A percentile compares a stretch with the other conserved stretches of the same genome.
Conservation (phyloP, 768 basidiomycete genomes). For the Auricularia sp. region DNA sequence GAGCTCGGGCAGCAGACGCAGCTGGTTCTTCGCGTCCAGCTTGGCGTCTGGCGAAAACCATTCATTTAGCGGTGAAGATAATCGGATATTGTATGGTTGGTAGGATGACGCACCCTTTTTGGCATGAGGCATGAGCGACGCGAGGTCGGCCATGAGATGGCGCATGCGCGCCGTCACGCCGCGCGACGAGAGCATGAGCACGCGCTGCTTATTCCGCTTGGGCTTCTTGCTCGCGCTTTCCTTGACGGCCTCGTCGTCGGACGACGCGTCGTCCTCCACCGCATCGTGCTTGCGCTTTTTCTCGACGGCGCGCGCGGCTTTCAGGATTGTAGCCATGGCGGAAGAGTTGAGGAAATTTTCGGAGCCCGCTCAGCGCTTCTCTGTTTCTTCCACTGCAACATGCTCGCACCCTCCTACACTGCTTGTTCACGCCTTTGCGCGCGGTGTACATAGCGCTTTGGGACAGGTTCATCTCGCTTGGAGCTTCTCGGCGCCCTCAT, state of each 20-base stretch:
- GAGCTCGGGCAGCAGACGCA: constrained; percentile 87
- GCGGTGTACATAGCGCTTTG: too few relatives aligned
- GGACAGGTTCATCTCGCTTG: too few relatives aligned
- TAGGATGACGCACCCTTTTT: constrained; percentile 67
- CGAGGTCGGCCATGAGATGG: constrained; percentile 92
- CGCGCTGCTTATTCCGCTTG: constrained; percentile 89
- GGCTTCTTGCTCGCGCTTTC: constrained; percentile 29
- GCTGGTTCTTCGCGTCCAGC: constrained; percentile 91
- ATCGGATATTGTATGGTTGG: too few relatives aligned
- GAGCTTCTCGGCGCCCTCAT: too few relatives aligned
- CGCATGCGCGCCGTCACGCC: constrained; percentile 95
- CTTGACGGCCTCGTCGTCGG: constrained; percentile 24
- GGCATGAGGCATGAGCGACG: constrained; percentile 81
- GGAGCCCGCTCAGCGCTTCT: too few relatives aligned
- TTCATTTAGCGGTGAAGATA: neutral
- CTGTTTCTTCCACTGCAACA: too few relatives aligned
- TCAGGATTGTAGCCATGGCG: neutral
- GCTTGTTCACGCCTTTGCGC: too few relatives aligned
- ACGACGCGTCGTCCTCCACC: constrained; percentile 41
- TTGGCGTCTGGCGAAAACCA: constrained; percentile 64
- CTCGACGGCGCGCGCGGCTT: constrained; percentile 4
- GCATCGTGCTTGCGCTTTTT: constrained; percentile 56
- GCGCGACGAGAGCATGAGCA: constrained; percentile 83
- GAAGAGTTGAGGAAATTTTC: neutral
- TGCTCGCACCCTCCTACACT: too few relatives aligned